A percentile compares a stretch with the other conserved stretches of the same genome.
phyloP scores from a whole-genome alignment of 2,329 filamentous ascomycete species.

The Pleoardoris graminearum region DNA sequence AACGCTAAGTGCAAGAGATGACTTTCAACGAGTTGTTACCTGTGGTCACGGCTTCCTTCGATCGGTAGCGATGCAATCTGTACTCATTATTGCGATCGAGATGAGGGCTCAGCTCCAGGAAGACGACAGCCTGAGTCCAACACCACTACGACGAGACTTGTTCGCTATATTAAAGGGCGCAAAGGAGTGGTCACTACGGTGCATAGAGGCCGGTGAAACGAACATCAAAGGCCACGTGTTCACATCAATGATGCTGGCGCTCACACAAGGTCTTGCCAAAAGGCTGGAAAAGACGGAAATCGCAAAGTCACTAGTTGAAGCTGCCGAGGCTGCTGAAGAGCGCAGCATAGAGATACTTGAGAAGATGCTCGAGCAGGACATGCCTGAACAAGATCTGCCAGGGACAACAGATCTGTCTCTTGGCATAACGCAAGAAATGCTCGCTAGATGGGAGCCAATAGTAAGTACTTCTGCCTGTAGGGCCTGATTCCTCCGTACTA shows the following conservation, averaged over 20 bases:
- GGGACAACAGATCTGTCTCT: constrained; percentile 3
- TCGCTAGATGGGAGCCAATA: constrained; percentile 19
- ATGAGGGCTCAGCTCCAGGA: constrained; percentile 29
- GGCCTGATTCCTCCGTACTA: not conserved
- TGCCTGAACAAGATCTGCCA: not conserved
- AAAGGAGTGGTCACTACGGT: constrained; percentile 22
- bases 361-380: constrained; percentile 8
- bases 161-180: constrained; percentile 24
- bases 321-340: constrained; percentile 21
- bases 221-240: constrained; percentile 37
- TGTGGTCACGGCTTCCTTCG: constrained; percentile 32
- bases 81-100: constrained; percentile 26
- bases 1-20: constrained; percentile 5
- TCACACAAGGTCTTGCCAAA: constrained; percentile 26
- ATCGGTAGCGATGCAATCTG: constrained; percentile 26
- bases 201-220: constrained; percentile 35
- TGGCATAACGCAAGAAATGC: not conserved
- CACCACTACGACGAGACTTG: constrained; percentile 25
- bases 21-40: constrained; percentile 26
- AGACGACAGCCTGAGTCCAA: constrained; percentile 26
- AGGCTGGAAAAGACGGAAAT: constrained; percentile 18
- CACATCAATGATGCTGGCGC: constrained; percentile 21
- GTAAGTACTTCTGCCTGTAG: constrained; percentile 3
- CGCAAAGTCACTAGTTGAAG: constrained; percentile 15
- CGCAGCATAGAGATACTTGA: constrained; percentile 27